phyloP scores from a whole-genome alignment of 2,329 filamentous ascomycete species.

The Pyrenophora seminiperda region DNA sequence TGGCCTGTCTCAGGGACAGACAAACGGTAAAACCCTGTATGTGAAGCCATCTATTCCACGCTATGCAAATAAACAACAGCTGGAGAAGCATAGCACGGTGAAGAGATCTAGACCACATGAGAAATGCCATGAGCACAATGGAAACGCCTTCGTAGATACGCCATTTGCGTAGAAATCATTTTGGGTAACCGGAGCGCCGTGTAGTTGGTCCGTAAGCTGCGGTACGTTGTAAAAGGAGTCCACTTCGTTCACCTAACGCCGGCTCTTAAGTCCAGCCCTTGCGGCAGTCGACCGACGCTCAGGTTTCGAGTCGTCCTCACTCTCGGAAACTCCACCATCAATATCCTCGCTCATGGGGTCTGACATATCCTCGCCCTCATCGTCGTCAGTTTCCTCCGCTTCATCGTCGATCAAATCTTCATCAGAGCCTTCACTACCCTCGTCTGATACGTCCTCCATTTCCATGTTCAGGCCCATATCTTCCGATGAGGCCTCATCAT shows the following conservation, averaged over 20 bases:
- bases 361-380: constrained; percentile 54
- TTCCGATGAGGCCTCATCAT: constrained; percentile 57
- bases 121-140: constrained; percentile 2
- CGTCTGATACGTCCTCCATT: constrained; percentile 50
- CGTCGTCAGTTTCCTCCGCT: constrained; percentile 56
- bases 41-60: constrained; percentile 10
- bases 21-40: neutral
- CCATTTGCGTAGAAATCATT: constrained; percentile 9
- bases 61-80: constrained; percentile 7
- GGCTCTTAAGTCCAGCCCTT: constrained; percentile 38
- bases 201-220: constrained; percentile 5
- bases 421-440: constrained; percentile 50
- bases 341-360: constrained; percentile 54
- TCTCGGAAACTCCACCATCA: constrained; percentile 52
- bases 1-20: neutral
- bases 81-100: neutral
- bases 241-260: constrained; percentile 23
- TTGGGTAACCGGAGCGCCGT: constrained; percentile 10
- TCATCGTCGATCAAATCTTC: constrained; percentile 58
- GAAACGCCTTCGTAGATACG: constrained; percentile 5
- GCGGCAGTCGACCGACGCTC: constrained; percentile 42
- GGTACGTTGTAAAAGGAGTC: constrained; percentile 12
- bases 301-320: constrained; percentile 49
- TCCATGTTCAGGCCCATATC: constrained; percentile 61
- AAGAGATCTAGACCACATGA: constrained; percentile 5